Evolutionary conservation across 306 rosid species (phyloP).

Genomic region (Gastrolobium bilobum): DNA sequence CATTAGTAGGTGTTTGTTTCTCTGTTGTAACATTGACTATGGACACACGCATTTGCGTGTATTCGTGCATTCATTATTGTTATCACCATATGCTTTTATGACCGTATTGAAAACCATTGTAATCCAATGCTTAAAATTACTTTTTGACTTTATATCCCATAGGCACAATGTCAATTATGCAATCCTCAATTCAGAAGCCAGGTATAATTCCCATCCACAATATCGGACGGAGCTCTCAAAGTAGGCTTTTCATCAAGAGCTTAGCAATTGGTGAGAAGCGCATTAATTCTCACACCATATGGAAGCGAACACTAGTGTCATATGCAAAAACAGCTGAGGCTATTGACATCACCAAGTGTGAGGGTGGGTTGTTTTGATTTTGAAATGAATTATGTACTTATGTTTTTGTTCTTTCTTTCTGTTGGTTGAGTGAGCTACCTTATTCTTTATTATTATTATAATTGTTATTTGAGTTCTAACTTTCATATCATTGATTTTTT

Average conservation of each 20-base stretch:
- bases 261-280: constrained; percentile 56
- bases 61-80: constrained; percentile 33
- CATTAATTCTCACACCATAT: constrained; percentile 48
- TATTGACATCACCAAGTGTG: constrained; percentile 52
- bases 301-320: constrained; percentile 56
- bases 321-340: constrained; percentile 71
- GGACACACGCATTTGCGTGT: not conserved
- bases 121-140: constrained; percentile 19
- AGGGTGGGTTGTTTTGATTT: constrained; percentile 59
- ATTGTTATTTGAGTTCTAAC: constrained; percentile 6
- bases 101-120: constrained; percentile 10
- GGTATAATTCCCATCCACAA: constrained; percentile 51
- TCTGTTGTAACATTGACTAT: not conserved
- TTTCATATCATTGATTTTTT: not conserved
- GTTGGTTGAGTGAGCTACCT: constrained; percentile 1
- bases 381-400: not conserved
- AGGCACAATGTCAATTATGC: constrained; percentile 55
- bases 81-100: constrained; percentile 5
- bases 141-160: constrained; percentile 53
- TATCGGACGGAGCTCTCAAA: constrained; percentile 49
- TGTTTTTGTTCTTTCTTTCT: constrained; percentile 2
- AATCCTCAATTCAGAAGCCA: constrained; percentile 67
- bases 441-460: constrained; percentile 2
- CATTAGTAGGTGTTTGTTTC: constrained; percentile 9
- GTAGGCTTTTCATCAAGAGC: constrained; percentile 52